A percentile compares a stretch with the other conserved stretches of the same genome.
phyloP scores from a whole-genome alignment of 2,329 filamentous ascomycete species.

The Podosphaera xanthii region DNA sequence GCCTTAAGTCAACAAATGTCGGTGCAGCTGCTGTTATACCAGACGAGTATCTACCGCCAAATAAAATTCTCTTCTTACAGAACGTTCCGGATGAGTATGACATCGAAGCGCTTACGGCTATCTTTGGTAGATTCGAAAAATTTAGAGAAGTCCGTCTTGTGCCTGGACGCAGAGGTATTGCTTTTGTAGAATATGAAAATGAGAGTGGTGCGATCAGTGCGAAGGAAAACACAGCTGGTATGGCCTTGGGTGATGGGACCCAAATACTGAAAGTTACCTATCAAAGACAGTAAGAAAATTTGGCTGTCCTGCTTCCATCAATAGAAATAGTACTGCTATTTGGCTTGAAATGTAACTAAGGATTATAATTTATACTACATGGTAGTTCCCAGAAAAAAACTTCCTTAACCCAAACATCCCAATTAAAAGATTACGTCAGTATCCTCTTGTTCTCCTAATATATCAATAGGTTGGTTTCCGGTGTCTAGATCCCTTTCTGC shows the following conservation, averaged over 20 bases:
- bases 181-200: conserved; percentile 88
- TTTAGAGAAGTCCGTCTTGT: conserved; percentile 85
- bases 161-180: conserved; percentile 67
- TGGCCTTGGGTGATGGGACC: conserved; percentile 49
- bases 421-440: conserved; percentile 65
- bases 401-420: not conserved
- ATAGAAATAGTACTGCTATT: no score
- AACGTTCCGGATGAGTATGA: conserved; percentile 76
- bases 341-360: not conserved
- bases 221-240: conserved; percentile 79
- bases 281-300: conserved; percentile 48
- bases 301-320: no score
- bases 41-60: conserved; percentile 94
- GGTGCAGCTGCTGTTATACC: conserved; percentile 52
- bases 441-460: conserved; percentile 55
- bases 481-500: conserved; percentile 26
- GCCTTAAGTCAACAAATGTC: conserved; percentile 54
- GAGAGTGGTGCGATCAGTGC: conserved; percentile 77
- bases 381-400: not conserved
- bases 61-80: conserved; percentile 89
- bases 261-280: conserved; percentile 88
- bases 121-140: conserved; percentile 79
- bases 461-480: conserved; percentile 30
- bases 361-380: not conserved
- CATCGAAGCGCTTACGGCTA: conserved; percentile 51